phyloP scores from a whole-genome alignment of 2,329 filamentous ascomycete genomes.

The Microcera coccophila region DNA sequence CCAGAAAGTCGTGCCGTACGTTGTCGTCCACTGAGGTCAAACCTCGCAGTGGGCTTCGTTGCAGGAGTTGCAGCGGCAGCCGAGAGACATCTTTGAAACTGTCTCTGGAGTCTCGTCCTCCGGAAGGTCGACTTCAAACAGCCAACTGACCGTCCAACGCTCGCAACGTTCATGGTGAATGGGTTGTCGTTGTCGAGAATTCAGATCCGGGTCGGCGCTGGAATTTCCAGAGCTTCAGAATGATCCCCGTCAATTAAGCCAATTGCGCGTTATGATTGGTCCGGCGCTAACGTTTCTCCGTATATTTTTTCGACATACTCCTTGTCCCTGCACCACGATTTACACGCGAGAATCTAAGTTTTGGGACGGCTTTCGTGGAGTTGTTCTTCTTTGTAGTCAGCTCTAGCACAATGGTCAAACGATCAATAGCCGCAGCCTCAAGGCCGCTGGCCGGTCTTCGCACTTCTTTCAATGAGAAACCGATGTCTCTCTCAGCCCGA shows the following conservation, averaged over 20 bases:
- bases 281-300: conserved; percentile 32
- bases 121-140: conserved; percentile 65
- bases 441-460: conserved; percentile 21
- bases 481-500: conserved; percentile 9
- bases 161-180: conserved; percentile 56
- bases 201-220: conserved; percentile 17
- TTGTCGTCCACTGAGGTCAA: conserved; percentile 32
- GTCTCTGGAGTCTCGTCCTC: conserved; percentile 50
- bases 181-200: conserved; percentile 17
- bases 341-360: neutral
- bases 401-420: conserved; percentile 15
- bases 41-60: conserved; percentile 11
- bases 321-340: conserved; percentile 1
- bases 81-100: conserved; percentile 45
- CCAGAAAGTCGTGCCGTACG: conserved; percentile 27
- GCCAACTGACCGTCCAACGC: conserved; percentile 63
- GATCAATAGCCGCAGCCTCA: conserved; percentile 23
- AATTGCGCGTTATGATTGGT: conserved; percentile 35
- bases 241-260: conserved; percentile 8
- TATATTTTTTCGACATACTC: conserved; percentile 14
- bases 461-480: conserved; percentile 11
- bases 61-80: conserved; percentile 31
- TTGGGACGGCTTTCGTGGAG: conserved; percentile 8
- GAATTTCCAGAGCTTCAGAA: conserved; percentile 26
- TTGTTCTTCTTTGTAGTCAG: neutral